These are phyloP conservation scores for Chaetomium cochliodes DNA, from an alignment of 495 filamentous ascomycete species.

Conservation along the genomic window DNA sequence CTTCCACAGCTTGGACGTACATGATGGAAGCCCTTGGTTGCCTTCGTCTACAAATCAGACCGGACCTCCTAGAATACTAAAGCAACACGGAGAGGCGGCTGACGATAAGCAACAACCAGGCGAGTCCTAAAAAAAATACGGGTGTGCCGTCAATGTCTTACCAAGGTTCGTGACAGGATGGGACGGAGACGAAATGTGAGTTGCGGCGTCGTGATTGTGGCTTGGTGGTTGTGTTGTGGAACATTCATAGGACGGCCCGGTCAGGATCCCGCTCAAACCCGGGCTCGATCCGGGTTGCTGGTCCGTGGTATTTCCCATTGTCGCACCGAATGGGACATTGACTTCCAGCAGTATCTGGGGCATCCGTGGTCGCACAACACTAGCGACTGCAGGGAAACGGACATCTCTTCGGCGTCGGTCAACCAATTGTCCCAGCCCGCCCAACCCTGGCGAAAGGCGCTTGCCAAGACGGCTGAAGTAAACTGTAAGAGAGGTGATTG, in stretches of 20 bases:
- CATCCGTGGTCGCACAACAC: background rate
- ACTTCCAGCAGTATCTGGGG: background rate
- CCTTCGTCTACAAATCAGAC: background rate
- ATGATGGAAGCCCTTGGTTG: background rate
- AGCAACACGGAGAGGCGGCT: background rate
- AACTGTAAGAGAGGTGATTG: background rate
- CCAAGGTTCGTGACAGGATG: background rate
- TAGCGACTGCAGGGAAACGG: background rate
- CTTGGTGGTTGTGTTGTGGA: conserved; percentile 7
- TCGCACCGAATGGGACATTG: background rate
- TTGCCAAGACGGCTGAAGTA: background rate
- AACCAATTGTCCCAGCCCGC: background rate
- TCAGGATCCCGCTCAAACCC: background rate
- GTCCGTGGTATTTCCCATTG: background rate
- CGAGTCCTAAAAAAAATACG: background rate
- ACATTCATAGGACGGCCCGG: conserved; percentile 9
- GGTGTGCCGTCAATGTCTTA: background rate
- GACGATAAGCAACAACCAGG: no score
- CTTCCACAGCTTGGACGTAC: background rate
- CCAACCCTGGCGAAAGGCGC: background rate
- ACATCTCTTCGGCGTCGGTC: background rate
- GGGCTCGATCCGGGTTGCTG: background rate
- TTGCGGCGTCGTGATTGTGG: background rate
- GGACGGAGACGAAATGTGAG: background rate
- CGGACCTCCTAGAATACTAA: no score